phyloP scores from a whole-genome alignment of 768 basidiomycete species.

The Termitomyces sp. region DNA sequence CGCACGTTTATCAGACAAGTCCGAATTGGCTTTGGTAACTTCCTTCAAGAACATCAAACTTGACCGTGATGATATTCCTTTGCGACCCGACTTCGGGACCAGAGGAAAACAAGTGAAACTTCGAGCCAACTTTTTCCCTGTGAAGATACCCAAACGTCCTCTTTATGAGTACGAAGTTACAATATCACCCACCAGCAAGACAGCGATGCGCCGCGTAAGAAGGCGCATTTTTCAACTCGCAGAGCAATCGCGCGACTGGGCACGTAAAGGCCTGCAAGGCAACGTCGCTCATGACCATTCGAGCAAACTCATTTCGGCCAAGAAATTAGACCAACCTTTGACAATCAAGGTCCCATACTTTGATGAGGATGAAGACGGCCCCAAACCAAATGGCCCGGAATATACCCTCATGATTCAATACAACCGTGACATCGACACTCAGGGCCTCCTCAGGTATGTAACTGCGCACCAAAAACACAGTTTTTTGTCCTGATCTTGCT shows the following conservation, averaged over 20 bases:
- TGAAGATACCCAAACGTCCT: constrained; percentile 44
- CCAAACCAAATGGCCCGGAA: constrained; percentile 41
- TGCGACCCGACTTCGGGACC: constrained; percentile 58
- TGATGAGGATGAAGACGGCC: constrained; percentile 48
- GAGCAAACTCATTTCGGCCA: constrained; percentile 46
- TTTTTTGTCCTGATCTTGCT: constrained; percentile 26
- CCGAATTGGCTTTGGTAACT: constrained; percentile 38
- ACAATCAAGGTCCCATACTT: constrained; percentile 40
- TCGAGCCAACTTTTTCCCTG: constrained; percentile 67
- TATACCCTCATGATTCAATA: constrained; percentile 43
- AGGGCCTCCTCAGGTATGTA: constrained; percentile 39
- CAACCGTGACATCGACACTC: constrained; percentile 48
- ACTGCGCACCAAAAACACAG: constrained; percentile 21
- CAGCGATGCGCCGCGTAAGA: constrained; percentile 49
- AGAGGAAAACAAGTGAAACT: constrained; percentile 45
- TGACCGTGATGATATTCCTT: constrained; percentile 42
- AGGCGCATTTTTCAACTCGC: constrained; percentile 62
- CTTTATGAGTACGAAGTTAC: constrained; percentile 62
- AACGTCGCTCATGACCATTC: constrained; percentile 56
- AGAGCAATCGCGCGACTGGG: constrained; percentile 49
- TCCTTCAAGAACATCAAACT: constrained; percentile 30
- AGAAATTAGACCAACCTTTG: constrained; percentile 42
- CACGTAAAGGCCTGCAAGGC: constrained; percentile 42
- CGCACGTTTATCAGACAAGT: constrained; percentile 35
- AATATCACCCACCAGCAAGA: constrained; percentile 48